Conservation (phyloP, 305 asterid species). For the Fraxinus dipetala region DNA sequence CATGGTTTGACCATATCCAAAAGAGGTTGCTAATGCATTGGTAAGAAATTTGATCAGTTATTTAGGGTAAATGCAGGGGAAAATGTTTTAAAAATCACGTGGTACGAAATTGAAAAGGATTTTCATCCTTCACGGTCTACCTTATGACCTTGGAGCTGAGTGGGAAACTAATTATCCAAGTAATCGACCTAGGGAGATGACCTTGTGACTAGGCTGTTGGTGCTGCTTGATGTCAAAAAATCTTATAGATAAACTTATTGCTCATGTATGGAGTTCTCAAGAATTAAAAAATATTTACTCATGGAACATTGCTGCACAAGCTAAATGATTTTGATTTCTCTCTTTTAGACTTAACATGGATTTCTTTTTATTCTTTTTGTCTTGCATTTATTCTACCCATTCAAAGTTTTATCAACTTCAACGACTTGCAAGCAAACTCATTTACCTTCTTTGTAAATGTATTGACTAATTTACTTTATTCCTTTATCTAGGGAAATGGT, state of each 20-base stretch:
- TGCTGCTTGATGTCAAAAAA: neutral
- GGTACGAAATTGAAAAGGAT: neutral
- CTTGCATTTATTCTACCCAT: neutral
- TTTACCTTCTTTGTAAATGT: neutral
- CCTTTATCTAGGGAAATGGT: constrained; percentile 86
- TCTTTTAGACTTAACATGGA: neutral
- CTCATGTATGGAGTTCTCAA: neutral
- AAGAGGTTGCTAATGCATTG: neutral
- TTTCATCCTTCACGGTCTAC: neutral
- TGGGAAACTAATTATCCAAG: neutral
- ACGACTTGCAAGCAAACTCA: constrained; percentile 1
- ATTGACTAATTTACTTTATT: constrained; percentile 27
- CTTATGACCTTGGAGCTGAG: neutral
- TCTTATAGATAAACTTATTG: neutral
- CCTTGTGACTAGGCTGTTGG: neutral
- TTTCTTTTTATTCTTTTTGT: neutral
- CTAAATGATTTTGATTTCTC: neutral
- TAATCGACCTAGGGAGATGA: neutral
- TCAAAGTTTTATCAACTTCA: neutral
- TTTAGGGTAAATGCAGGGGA: neutral
- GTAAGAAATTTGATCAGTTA: neutral
- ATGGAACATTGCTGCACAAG: neutral
- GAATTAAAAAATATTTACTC: neutral
- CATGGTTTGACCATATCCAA: neutral
- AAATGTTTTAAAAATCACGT: neutral